phyloP scores from a whole-genome alignment of 2,329 filamentous ascomycete genomes.

The Penicillium hesseltinei region DNA sequence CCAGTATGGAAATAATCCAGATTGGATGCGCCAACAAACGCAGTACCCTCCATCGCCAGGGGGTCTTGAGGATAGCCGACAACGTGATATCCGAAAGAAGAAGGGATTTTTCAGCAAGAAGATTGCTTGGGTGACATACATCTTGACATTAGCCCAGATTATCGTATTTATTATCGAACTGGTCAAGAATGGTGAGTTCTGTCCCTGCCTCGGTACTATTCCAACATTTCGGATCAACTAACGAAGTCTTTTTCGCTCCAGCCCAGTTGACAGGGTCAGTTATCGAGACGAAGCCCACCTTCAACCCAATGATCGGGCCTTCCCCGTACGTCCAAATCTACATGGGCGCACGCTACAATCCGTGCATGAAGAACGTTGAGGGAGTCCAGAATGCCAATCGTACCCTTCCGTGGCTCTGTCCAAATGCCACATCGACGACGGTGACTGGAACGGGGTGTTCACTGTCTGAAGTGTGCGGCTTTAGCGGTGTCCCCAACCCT shows the following conservation, averaged over 20 bases:
- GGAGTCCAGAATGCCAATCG: slow-evolving; percentile 39
- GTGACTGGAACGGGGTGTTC: slow-evolving; percentile 55
- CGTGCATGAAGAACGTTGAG: slow-evolving; percentile 81
- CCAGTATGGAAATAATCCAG: slow-evolving; percentile 38
- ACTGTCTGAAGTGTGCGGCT: slow-evolving; percentile 79
- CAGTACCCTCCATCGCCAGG: slow-evolving; percentile 55
- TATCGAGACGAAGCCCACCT: slow-evolving; percentile 69
- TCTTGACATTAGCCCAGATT: slow-evolving; percentile 72
- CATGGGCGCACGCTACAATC: slow-evolving; percentile 89
- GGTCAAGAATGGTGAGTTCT: slow-evolving; percentile 70
- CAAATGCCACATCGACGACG: slow-evolving; percentile 67
- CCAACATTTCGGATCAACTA: not conserved
- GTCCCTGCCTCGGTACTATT: not conserved
- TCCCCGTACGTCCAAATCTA: slow-evolving; percentile 89
- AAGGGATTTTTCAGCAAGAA: slow-evolving; percentile 57
- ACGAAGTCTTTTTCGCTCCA: slow-evolving; percentile 34
- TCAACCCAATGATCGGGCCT: slow-evolving; percentile 97
- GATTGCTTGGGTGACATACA: slow-evolving; percentile 78
- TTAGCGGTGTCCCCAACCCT: slow-evolving; percentile 71
- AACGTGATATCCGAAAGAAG: slow-evolving; percentile 28
- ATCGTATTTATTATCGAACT: slow-evolving; percentile 87
- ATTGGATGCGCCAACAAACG: slow-evolving; percentile 46
- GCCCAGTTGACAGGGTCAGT: slow-evolving; percentile 72
- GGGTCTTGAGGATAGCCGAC: slow-evolving; percentile 20
- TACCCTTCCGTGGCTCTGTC: slow-evolving; percentile 67